phyloP scores from a whole-genome alignment of 768 basidiomycete species.

The Kockovaella imperatae region DNA sequence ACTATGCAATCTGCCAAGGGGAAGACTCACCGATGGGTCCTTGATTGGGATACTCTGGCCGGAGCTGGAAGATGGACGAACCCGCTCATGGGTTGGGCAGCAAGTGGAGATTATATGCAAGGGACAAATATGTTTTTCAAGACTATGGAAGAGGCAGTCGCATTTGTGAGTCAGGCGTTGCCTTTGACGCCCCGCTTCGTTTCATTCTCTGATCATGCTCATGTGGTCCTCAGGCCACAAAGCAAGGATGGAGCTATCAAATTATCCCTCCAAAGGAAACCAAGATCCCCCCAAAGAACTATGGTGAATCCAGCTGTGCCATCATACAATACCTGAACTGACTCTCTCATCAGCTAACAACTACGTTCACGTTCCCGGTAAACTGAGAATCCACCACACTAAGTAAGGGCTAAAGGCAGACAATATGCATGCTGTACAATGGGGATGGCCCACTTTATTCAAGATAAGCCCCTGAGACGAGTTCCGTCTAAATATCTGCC shows the following conservation, averaged over 20 bases:
- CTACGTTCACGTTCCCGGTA: conserved; percentile 66
- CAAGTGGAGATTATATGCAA: conserved; percentile 97
- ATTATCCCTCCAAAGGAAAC: conserved; percentile 54
- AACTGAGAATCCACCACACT: conserved; percentile 74
- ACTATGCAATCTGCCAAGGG: conserved; percentile 90
- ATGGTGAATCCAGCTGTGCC: conserved; percentile 34
- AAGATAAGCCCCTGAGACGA: too few species aligned
- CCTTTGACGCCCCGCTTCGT: neutral
- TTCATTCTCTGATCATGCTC: neutral
- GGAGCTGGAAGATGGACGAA: conserved; percentile 96
- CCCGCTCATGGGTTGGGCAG: conserved; percentile 92
- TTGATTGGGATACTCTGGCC: conserved; percentile 87
- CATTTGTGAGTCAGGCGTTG: conserved; percentile 51
- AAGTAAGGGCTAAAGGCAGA: conserved; percentile 81
- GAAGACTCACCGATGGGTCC: conserved; percentile 79
- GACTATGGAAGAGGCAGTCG: conserved; percentile 80
- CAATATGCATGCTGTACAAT: too few species aligned
- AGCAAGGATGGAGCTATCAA: conserved; percentile 96
- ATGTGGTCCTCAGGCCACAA: conserved; percentile 56
- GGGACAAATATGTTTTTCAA: conserved; percentile 75
- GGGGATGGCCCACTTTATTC: too few species aligned
- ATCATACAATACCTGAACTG: conserved; percentile 41
- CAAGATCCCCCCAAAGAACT: conserved; percentile 45
- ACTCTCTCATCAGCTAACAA: conserved; percentile 91
- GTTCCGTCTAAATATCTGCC: too few species aligned